Evolutionary conservation across 805 yeast species (phyloP), one percentile per base, ranked within the genome.

Genomic region (Kurtzmaniella cleridarum): DNA sequence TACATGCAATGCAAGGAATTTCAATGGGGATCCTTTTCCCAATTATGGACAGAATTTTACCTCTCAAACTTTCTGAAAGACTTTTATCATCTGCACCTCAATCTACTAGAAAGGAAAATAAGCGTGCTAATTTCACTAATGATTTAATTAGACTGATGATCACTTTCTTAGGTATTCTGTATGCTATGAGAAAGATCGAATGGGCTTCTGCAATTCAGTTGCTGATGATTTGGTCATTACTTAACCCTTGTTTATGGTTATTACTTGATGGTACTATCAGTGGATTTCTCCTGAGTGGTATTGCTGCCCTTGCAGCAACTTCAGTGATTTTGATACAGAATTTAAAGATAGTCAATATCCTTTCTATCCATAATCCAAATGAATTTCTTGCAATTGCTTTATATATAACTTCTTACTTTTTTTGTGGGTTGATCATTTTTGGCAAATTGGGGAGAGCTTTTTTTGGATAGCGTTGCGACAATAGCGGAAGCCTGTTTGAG

Each of bases 201-300:
- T 84, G 91, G 91, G 60, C 71, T 35, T 73, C 83, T 0, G 71
- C 79, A 14, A 59, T 78, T 32, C 89, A 84, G 50, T 81, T 84
- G 10, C 71, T 83, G 3, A 60, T 75, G 32, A 69, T 80, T 3
- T 82, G 87, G 83, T 64, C 78, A 10, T 57, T 78, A 16, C 61
- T 81, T 39, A 81, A 80, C 57, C 75, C 84, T 0, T 75, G 83
- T 4, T 62, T 84, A 26, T 83, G 91, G 89, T 52, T 76, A 38
- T 60, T 79, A 36, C 67, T 81, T 37, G 88, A 81, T 51, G 79
- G 82, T 2, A 73, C 84, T 2, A 41, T 68, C 7, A 66, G 75
- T 11, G 81, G 82, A 16, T 66, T 78, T 40, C 39, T 73, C 13
- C 68, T 71, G 1, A 59, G 71, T 20, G 44, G 59, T 5, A 31